phyloP scores from a whole-genome alignment of 371 early-diverging fungal genomes.

The Syncephalis fuscata region DNA sequence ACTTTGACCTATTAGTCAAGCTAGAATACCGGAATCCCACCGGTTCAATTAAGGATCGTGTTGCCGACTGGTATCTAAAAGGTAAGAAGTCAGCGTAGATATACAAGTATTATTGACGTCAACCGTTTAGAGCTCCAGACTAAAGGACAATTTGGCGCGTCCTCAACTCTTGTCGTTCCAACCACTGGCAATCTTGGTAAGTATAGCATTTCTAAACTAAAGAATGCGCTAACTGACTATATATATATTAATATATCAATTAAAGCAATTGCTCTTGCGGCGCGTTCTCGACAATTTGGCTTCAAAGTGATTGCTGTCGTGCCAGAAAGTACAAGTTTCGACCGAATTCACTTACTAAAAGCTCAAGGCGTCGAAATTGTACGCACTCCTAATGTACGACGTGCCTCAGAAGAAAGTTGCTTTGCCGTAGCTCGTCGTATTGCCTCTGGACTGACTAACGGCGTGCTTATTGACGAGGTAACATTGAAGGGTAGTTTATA shows the following conservation, averaged over 20 bases:
- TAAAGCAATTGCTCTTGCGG: constrained; percentile 12
- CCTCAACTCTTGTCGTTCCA: constrained; percentile 44
- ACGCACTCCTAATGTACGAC: constrained; percentile 50
- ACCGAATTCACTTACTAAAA: constrained; percentile 54
- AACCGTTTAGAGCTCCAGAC: constrained; percentile 10
- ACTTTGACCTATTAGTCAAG: constrained; percentile 27
- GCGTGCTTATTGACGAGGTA: constrained; percentile 56
- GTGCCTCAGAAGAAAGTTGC: constrained; percentile 52
- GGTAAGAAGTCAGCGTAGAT: no score
- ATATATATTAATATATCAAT: neutral
- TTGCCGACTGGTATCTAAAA: constrained; percentile 36
- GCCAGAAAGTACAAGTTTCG: constrained; percentile 19
- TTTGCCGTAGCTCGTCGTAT: constrained; percentile 44
- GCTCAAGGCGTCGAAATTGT: constrained; percentile 60
- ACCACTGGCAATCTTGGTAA: constrained; percentile 51
- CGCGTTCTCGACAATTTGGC: constrained; percentile 16
- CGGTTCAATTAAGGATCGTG: constrained; percentile 49
- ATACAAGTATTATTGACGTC: no score
- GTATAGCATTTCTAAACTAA: neutral
- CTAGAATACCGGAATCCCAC: constrained; percentile 53
- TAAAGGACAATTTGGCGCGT: constrained; percentile 10
- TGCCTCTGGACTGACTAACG: constrained; percentile 27
- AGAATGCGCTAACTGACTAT: neutral
- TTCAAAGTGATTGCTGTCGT: no score
- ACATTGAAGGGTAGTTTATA: neutral